phyloP scores from a whole-genome alignment of 2,329 filamentous ascomycete species.

The Fusarium sp. region DNA sequence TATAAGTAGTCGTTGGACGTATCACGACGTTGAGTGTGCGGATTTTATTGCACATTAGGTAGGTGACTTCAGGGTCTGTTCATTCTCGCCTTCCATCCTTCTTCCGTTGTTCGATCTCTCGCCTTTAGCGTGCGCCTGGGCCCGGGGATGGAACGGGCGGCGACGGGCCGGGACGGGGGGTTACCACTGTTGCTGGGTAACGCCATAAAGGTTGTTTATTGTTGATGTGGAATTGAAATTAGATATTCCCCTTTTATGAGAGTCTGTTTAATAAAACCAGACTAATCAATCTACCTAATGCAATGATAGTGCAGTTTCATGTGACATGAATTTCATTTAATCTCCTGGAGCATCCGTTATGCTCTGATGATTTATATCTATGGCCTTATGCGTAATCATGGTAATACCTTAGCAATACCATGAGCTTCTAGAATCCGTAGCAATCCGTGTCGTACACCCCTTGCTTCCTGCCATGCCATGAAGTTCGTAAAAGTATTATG shows the following conservation, averaged over 20 bases:
- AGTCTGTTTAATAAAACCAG: not conserved
- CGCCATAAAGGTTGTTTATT: constrained; percentile 11
- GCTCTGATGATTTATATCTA: constrained; percentile 3
- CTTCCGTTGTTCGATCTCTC: constrained; percentile 12
- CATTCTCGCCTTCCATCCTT: not conserved
- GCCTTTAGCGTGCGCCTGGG: constrained; percentile 15
- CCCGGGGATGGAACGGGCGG: constrained; percentile 15
- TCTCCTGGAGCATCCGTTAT: not conserved
- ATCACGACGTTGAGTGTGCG: not conserved
- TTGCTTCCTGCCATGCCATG: constrained; percentile 15
- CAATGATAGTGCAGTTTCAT: constrained; percentile 1
- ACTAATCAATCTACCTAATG: constrained; percentile 1
- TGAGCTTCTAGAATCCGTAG: constrained; percentile 22
- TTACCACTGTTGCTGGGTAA: constrained; percentile 13
- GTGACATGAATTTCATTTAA: not conserved
- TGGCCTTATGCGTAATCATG: not conserved
- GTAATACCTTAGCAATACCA: not conserved
- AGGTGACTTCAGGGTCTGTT: constrained; percentile 13
- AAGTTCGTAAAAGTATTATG: constrained; percentile 19
- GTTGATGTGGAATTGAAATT: constrained; percentile 20
- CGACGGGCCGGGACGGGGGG: constrained; percentile 23
- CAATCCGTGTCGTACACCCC: constrained; percentile 12
- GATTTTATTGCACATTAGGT: not conserved
- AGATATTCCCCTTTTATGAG: not conserved
- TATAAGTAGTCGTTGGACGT: not conserved